Evolutionary conservation across 2,329 filamentous ascomycete species (phyloP), one percentile per base, ranked within the genome.

Genomic region (Fusarium oligoseptatum): DNA sequence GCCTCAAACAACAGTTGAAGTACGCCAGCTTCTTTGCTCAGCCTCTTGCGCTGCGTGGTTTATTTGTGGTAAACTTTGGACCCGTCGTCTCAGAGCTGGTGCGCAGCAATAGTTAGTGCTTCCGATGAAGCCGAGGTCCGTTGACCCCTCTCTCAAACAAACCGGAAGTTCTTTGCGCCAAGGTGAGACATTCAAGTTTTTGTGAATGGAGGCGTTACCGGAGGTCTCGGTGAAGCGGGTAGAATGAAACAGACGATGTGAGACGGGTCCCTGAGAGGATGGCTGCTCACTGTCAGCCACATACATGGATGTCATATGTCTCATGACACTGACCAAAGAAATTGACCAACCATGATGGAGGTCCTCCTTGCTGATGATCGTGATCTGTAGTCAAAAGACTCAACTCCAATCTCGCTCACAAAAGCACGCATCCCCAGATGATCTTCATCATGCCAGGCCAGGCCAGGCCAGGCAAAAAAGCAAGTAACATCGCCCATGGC

Each of bases 161-260:
- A 39, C 61, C n/a, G n/a, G 14, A 29, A 34, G 27, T 27, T 27
- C 27, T 34, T 27, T 22, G 43, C 57, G 50, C 67, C 50, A 60
- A 67, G 22, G 57, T 43, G 43, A 39, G 36, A 48, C 39, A 43
- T 24, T 6, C 12, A 48, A n/a, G 45, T 52, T 41, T 41, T 50
- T 72, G 67, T 9, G 67, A 69, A 60, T 63, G 43, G 68, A 60
- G 63, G 41, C 64, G 27, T 43, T 43, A 20, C 39, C 43, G 50
- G 60, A 52, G 64, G 43, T 48, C 60, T 67, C 48, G 29, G 67
- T 63, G 63, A 48, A 60, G 50, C 24, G 10, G 17, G 11, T n/a
- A 36, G n/a, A 20, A 43, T 71, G 32, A 34, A 60, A 62, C 61
- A 68, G 62, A 60, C 41, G 24, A 63, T 45, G 41, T 45, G 41